phyloP scores from a whole-genome alignment of 768 basidiomycete species.

The Termitomyces sp. region DNA sequence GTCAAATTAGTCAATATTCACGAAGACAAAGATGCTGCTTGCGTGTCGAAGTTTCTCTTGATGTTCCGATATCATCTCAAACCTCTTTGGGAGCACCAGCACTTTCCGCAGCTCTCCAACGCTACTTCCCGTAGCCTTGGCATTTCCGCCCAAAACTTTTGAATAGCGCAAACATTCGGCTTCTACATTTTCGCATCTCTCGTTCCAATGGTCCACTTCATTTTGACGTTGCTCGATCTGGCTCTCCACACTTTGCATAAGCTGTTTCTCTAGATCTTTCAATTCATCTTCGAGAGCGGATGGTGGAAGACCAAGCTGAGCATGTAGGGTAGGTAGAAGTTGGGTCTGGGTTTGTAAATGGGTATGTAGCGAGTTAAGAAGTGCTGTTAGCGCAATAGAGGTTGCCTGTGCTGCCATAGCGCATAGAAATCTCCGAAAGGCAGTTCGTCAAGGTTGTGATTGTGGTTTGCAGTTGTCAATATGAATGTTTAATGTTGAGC shows the following conservation, averaged over 20 bases:
- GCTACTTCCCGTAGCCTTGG: constrained; percentile 59
- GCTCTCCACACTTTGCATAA: constrained; percentile 69
- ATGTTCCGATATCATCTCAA: constrained; percentile 60
- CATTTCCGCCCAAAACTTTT: constrained; percentile 65
- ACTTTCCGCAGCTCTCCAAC: constrained; percentile 70
- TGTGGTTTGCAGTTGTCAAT: neutral
- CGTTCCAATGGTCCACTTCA: constrained; percentile 75
- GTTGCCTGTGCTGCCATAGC: constrained; percentile 24
- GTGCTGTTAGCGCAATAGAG: constrained; percentile 45
- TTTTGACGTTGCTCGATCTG: constrained; percentile 65
- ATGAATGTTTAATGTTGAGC: neutral
- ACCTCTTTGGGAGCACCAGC: constrained; percentile 65
- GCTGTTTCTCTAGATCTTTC: constrained; percentile 62
- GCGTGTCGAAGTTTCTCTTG: constrained; percentile 82
- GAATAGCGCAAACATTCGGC: constrained; percentile 61
- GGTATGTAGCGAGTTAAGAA: constrained; percentile 72
- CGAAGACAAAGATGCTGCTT: constrained; percentile 20
- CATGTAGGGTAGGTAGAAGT: constrained; percentile 75
- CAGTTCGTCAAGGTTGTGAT: neutral
- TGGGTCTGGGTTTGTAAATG: constrained; percentile 80
- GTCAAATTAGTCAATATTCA: constrained; percentile 2
- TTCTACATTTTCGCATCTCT: constrained; percentile 58
- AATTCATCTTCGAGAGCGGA: constrained; percentile 82
- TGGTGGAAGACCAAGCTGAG: constrained; percentile 77
- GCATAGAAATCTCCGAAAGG: neutral